phyloP scores from a whole-genome alignment of 1,139 yeast genomes.

The Torulaspora pretoriensis region DNA sequence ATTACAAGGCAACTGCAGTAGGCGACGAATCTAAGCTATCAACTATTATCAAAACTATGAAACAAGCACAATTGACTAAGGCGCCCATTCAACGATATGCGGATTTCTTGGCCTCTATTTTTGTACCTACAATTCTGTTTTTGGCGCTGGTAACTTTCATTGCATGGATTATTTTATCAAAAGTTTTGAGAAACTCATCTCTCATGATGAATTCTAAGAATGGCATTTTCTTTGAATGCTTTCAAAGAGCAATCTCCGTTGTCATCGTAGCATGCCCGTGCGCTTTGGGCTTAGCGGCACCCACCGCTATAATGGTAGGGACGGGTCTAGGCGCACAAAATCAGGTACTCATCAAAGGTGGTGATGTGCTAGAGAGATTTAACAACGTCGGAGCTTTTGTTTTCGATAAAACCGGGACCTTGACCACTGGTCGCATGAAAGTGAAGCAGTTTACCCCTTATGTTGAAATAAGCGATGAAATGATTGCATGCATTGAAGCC shows the following conservation, averaged over 20 bases:
- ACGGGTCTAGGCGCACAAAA: conserved; percentile 91
- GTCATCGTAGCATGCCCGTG: conserved; percentile 98
- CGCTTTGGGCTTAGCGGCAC: conserved; percentile 94
- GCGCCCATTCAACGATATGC: conserved; percentile 92
- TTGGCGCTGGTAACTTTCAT: conserved; percentile 63
- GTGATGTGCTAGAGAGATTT: conserved; percentile 78
- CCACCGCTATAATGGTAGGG: conserved; percentile 98
- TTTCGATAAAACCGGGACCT: conserved; percentile 94
- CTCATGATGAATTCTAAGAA: conserved; percentile 49
- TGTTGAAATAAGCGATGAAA: conserved; percentile 13
- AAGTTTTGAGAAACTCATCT: conserved; percentile 47
- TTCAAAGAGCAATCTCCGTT: conserved; percentile 85
- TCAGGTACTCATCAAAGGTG: conserved; percentile 92
- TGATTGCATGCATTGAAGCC: conserved; percentile 42
- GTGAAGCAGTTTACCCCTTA: conserved; percentile 38
- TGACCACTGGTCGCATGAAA: conserved; percentile 80
- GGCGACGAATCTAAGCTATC: conserved; percentile 85
- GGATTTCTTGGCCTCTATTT: conserved; percentile 77
- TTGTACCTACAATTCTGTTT: conserved; percentile 71
- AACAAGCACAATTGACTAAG: conserved; percentile 79
- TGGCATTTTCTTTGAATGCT: conserved; percentile 63
- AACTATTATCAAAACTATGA: conserved; percentile 80
- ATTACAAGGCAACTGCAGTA: conserved; percentile 60
- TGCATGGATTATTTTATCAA: conserved; percentile 56
- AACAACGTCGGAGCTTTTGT: conserved; percentile 61